Percentiles rank a stretch among this genome's conserved stretches.
Conservation (phyloP, 1,139 yeast species). For the Geotrichum citri-aurantii region DNA sequence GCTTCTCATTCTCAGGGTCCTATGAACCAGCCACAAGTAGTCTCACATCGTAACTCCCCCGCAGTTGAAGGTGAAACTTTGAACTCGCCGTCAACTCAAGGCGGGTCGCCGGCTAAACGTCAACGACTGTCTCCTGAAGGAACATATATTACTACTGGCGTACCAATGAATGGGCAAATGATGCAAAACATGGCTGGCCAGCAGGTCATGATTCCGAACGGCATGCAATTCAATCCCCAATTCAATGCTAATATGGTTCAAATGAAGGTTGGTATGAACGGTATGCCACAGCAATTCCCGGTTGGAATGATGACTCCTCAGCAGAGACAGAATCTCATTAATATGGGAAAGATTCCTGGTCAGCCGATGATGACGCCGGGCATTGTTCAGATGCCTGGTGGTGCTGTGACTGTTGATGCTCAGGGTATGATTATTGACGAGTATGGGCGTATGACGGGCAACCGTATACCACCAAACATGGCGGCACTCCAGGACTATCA, state of each 20-base stretch:
- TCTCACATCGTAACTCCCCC: conserved; percentile 22
- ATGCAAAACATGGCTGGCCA: conserved; percentile 15
- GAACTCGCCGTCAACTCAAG: conserved; percentile 30
- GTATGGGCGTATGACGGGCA: conserved; percentile 13
- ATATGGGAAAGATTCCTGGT: neutral
- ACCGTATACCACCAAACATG: conserved; percentile 26
- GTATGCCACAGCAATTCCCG: conserved; percentile 12
- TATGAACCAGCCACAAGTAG: conserved; percentile 18
- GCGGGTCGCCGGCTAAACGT: conserved; percentile 35
- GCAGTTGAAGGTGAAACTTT: conserved; percentile 22
- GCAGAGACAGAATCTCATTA: conserved; percentile 10
- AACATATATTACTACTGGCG: conserved; percentile 22
- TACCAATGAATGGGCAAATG: conserved; percentile 2
- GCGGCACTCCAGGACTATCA: conserved; percentile 64
- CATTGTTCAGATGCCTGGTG: conserved; percentile 11
- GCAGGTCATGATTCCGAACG: conserved; percentile 13
- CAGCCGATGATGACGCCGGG: conserved; percentile 10
- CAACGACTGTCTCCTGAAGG: conserved; percentile 38
- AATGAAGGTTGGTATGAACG: neutral
- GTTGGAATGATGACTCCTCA: conserved; percentile 9
- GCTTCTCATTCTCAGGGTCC: conserved; percentile 30
- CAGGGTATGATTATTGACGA: neutral
- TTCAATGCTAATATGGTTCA: conserved; percentile 11
- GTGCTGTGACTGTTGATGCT: neutral
- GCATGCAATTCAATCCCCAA: conserved; percentile 15